Percentiles rank a stretch among this genome's conserved stretches.
phyloP scores from a whole-genome alignment of 208 protist genomes.

The Novymonas esmeraldas region DNA sequence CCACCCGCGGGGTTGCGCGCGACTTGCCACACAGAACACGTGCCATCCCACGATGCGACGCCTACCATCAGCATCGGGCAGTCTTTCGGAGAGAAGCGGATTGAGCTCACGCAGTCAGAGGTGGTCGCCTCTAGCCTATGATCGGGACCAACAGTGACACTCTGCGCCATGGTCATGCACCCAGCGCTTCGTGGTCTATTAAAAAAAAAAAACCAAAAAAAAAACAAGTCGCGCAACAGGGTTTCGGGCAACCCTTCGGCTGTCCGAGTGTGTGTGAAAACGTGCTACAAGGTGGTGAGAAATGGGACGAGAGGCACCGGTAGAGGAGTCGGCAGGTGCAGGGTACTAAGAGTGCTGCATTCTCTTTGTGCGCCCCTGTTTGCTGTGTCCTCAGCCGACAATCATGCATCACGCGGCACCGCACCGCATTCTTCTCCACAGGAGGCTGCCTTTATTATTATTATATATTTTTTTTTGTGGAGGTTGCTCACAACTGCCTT shows the following conservation, averaged over 20 bases:
- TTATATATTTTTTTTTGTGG: no score
- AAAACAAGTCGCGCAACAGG: background rate
- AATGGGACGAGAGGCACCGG: no score
- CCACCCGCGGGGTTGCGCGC: constrained; percentile 21
- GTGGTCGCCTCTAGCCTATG: constrained; percentile 63
- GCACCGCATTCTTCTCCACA: no score
- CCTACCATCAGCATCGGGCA: constrained; percentile 68
- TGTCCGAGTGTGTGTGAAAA: background rate
- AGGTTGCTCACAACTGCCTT: no score
- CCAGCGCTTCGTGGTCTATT: constrained; percentile 2
- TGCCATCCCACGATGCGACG: constrained; percentile 76
- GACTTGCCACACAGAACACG: constrained; percentile 81
- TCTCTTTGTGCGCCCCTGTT: no score
- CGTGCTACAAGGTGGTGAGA: no score
- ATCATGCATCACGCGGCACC: no score
- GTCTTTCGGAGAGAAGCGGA: constrained; percentile 65
- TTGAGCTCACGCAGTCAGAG: constrained; percentile 67
- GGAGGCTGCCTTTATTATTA: no score
- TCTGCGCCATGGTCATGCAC: constrained; percentile 6
- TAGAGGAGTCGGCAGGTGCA: no score
- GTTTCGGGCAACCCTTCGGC: background rate
- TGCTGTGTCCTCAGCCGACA: no score
- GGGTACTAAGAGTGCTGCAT: no score
- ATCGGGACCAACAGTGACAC: constrained; percentile 15
- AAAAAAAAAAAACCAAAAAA: background rate